These are phyloP conservation scores for Metschnikowia peoriensis DNA, from an alignment of 805 yeast genomes.

Conservation along the genomic window DNA sequence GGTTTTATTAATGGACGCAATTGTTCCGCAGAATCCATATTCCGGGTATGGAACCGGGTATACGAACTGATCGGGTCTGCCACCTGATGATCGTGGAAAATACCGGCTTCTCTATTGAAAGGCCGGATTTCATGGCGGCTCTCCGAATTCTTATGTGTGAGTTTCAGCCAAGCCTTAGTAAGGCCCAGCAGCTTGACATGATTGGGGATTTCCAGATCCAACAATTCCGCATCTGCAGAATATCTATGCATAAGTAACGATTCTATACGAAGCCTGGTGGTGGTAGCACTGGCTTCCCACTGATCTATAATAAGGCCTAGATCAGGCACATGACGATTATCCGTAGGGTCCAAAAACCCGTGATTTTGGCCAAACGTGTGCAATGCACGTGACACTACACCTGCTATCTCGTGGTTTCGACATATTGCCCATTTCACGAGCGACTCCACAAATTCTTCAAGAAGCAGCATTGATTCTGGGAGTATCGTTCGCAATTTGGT, in stretches of 20 bases:
- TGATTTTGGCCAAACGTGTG: constrained; percentile 25
- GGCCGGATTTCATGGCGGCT: constrained; percentile 26
- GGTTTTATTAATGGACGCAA: constrained; percentile 28
- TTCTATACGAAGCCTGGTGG: constrained; percentile 38
- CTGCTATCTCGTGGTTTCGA: constrained; percentile 36
- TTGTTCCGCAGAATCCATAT: constrained; percentile 24
- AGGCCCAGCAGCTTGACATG: constrained; percentile 24
- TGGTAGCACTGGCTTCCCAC: constrained; percentile 40
- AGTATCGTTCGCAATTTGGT: constrained; percentile 37
- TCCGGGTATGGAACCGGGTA: constrained; percentile 25
- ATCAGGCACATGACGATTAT: not conserved
- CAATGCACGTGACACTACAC: constrained; percentile 30
- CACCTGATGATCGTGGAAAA: constrained; percentile 28
- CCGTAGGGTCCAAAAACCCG: constrained; percentile 33
- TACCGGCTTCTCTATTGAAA: constrained; percentile 29
- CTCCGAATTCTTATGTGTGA: constrained; percentile 20
- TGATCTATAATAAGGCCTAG: constrained; percentile 25
- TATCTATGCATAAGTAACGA: constrained; percentile 28
- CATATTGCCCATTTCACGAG: constrained; percentile 38
- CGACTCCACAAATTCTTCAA: constrained; percentile 50
- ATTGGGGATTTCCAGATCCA: constrained; percentile 35
- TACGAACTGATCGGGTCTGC: constrained; percentile 35
- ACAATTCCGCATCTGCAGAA: constrained; percentile 36
- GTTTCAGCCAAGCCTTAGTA: constrained; percentile 29
- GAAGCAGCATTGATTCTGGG: constrained; percentile 45